Base-by-base conservation (phyloP, 768 basidiomycete species). In the Paxillus rubicundulus region DNA sequence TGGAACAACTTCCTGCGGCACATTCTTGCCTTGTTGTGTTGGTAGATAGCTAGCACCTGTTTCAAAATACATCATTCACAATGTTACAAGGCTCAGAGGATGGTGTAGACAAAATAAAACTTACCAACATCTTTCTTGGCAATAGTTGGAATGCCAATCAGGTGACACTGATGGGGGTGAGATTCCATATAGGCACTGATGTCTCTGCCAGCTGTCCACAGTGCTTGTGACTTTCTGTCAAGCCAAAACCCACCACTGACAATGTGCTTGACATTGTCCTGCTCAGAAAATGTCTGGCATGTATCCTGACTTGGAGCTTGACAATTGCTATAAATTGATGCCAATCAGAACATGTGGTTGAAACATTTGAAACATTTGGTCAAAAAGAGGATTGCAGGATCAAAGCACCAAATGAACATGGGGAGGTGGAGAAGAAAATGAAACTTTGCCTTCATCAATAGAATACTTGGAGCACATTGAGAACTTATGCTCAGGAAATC, bases 251-350 rank as follows among this genome's bases (percentile, higher is more conserved):
- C 59, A 2, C 63, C 59, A 9, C 37, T 52, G 0, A 34, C 21
- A 10, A 63, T 28, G 9, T 64, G 63, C 14, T 57, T 64, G 13
- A 62, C n/a, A 1, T 21, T 6, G 6, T 64, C 55, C 10, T 58
- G 50, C 2, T 20, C 13, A 0, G 46, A 48, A 40, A 63, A 63
- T 1, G 41, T 5, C 4, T 52, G 24, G 30, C 62, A 64, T 36
- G 46, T 49, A 45, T 70, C 65, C 2, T 41, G 53, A 5, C 64
- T 67, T 0, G 63, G 72, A 2, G 66, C 72, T 16, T 71, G 66
- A 4, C 50, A 48, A 45, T 71, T 72, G 43, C 64, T 66, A 20
- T 70, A 57, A 1, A 73, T 52, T 9, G 54, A 67, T 3, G 52
- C 9, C 0, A 63, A 40, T 1, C 58, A 47, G 18, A 70, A 66